A percentile compares a stretch with the other conserved stretches of the same genome.
Evolutionary conservation across 805 yeast species (phyloP).

Genomic region (Priceomyces haplophilus): DNA sequence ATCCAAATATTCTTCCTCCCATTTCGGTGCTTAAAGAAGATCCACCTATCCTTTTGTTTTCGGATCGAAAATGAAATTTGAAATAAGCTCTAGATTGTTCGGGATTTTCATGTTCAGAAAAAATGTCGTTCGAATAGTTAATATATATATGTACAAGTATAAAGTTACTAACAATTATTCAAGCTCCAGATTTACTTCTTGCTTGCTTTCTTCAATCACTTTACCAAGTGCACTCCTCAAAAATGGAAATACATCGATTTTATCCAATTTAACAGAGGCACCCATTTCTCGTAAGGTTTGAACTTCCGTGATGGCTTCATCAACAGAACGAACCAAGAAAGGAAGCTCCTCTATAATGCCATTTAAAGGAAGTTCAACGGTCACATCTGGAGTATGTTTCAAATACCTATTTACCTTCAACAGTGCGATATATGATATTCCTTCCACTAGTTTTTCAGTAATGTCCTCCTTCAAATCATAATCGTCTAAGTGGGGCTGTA

Average conservation of each 20-base stretch:
- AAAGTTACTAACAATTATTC: background rate
- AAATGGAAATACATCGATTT: conserved; percentile 40
- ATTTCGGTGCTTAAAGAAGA: conserved; percentile 13
- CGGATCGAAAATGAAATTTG: background rate
- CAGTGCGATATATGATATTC: conserved; percentile 66
- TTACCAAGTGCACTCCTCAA: conserved; percentile 29
- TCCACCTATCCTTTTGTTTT: background rate
- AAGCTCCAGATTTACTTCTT: background rate
- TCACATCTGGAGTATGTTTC: conserved; percentile 21
- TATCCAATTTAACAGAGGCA: conserved; percentile 26
- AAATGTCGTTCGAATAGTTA: background rate
- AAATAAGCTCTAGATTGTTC: background rate
- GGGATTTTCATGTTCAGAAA: background rate
- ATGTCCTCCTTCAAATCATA: conserved; percentile 56
- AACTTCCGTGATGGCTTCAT: conserved; percentile 46
- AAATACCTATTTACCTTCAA: conserved; percentile 51
- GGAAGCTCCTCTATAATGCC: conserved; percentile 42
- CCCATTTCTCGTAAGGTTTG: conserved; percentile 46
- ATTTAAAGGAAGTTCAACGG: conserved; percentile 30
- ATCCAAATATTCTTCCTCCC: conserved; percentile 46
- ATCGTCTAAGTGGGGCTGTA: conserved; percentile 61
- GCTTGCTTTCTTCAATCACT: conserved; percentile 11
- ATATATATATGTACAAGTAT: background rate
- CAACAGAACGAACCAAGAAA: conserved; percentile 31
- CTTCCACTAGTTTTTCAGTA: conserved; percentile 50